These are phyloP conservation scores for Pythium rishiriense DNA, from an alignment of 352 stramenopile species.

Conservation along the genomic window DNA sequence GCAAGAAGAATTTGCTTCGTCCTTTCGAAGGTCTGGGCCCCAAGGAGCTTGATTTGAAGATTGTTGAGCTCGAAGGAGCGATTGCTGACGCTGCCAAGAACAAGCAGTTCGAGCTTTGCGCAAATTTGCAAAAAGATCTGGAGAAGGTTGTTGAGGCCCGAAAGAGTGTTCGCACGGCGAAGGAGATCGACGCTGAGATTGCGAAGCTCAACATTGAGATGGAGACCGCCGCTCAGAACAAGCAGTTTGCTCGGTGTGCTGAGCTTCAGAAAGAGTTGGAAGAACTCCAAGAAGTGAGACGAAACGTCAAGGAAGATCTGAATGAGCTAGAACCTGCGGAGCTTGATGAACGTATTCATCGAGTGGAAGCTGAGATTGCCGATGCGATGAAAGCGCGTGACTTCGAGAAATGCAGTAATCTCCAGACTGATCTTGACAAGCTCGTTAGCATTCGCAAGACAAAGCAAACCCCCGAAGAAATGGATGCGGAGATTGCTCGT, in stretches of 20 bases:
- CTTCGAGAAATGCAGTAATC: constrained; percentile 74
- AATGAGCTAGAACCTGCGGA: constrained; percentile 85
- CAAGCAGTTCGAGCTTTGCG: constrained; percentile 87
- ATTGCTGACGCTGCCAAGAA: constrained; percentile 76
- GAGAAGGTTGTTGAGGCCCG: constrained; percentile 79
- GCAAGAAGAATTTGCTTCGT: constrained; percentile 73
- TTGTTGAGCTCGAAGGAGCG: constrained; percentile 70
- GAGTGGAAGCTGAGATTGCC: constrained; percentile 65
- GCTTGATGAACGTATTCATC: constrained; percentile 77
- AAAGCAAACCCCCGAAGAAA: constrained; percentile 82
- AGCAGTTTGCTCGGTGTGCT: constrained; percentile 82
- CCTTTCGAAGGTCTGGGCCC: constrained; percentile 76
- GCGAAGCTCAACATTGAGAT: constrained; percentile 74
- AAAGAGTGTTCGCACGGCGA: constrained; percentile 84
- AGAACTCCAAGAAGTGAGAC: constrained; percentile 70
- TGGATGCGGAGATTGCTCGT: constrained; percentile 76
- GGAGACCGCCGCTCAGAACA: constrained; percentile 67
- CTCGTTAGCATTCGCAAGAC: constrained; percentile 78
- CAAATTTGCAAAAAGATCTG: constrained; percentile 81
- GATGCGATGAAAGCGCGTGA: constrained; percentile 76
- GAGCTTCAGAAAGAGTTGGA: constrained; percentile 83
- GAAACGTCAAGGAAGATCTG: constrained; percentile 80
- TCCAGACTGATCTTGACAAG: constrained; percentile 71
- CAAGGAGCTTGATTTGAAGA: constrained; percentile 79
- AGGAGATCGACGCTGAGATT: constrained; percentile 85